Percentiles rank a stretch among this genome's conserved stretches.
Conservation (phyloP, 805 yeast species). For the Barnettozyma botsteinii region DNA sequence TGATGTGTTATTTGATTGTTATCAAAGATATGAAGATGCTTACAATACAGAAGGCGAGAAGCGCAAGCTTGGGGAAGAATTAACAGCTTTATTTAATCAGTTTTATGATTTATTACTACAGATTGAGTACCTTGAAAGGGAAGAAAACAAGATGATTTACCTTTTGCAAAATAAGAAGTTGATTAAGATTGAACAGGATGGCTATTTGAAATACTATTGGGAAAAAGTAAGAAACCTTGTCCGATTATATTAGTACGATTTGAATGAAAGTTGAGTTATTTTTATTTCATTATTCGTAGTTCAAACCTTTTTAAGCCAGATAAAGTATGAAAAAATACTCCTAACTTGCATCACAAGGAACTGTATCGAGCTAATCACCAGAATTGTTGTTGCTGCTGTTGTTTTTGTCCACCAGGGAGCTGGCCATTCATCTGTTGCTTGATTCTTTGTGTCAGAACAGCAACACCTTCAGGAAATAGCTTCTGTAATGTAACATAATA, state of each 20-base stretch:
- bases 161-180: slow-evolving; percentile 1
- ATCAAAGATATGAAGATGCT: slow-evolving; percentile 7
- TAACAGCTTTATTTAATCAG: slow-evolving; percentile 1
- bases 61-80: background rate
- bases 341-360: too few species aligned
- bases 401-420: slow-evolving; percentile 9
- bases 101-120: slow-evolving; percentile 6
- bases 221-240: background rate
- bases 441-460: slow-evolving; percentile 9
- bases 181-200: slow-evolving; percentile 1
- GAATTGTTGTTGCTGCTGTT: slow-evolving; percentile 11
- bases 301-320: too few species aligned
- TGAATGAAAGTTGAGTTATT: too few species aligned
- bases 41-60: slow-evolving; percentile 13
- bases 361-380: slow-evolving; percentile 4
- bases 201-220: slow-evolving; percentile 5
- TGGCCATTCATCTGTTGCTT: slow-evolving; percentile 9
- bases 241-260: too few species aligned
- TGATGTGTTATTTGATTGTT: slow-evolving; percentile 3
- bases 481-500: slow-evolving; percentile 20
- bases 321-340: too few species aligned
- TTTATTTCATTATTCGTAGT: background rate
- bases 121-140: slow-evolving; percentile 11
- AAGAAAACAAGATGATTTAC: slow-evolving; percentile 4
- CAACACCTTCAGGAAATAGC: slow-evolving; percentile 26